Conservation (phyloP, 1,284 basidiomycete genomes). For the Malassezia sp. region DNA sequence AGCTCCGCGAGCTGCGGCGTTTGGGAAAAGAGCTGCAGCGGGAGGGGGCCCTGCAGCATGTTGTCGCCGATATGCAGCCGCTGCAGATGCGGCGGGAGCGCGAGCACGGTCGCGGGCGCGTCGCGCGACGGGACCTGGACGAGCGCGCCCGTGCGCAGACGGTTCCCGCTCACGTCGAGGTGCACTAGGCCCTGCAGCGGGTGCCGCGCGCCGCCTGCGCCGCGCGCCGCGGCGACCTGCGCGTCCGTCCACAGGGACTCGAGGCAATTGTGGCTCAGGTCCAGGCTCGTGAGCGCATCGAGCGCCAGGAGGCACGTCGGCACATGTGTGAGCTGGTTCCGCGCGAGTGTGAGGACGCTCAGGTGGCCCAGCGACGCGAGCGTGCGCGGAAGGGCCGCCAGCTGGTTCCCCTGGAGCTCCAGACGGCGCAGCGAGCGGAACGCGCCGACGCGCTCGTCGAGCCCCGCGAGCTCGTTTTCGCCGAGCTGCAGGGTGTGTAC, state of each 20-base stretch:
- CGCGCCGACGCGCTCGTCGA: constrained; percentile 25
- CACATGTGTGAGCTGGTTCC: constrained; percentile 25
- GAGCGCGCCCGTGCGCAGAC: constrained; percentile 24
- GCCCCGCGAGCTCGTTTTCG: constrained; percentile 23
- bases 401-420: constrained; percentile 34
- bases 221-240: constrained; percentile 5
- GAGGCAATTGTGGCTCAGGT: constrained; percentile 36
- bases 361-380: constrained; percentile 26
- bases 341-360: constrained; percentile 29
- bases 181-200: constrained; percentile 23
- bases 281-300: constrained; percentile 28
- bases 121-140: constrained; percentile 14
- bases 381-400: constrained; percentile 20
- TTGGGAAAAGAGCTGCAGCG: constrained; percentile 14
- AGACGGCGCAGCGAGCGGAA: constrained; percentile 28
- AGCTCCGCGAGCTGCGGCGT: constrained; percentile 23
- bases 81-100: constrained; percentile 22
- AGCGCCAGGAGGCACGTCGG: constrained; percentile 27
- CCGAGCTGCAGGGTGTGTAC: constrained; percentile 25
- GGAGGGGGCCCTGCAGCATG: constrained; percentile 28
- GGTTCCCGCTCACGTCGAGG: constrained; percentile 31
- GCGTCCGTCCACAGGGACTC: constrained; percentile 26
- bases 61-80: constrained; percentile 31
- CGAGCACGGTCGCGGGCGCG: neutral
- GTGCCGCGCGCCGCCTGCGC: neutral